Conservation (phyloP, 176 grass and related monocot genomes). For the Cenchrus fungigraminus region DNA sequence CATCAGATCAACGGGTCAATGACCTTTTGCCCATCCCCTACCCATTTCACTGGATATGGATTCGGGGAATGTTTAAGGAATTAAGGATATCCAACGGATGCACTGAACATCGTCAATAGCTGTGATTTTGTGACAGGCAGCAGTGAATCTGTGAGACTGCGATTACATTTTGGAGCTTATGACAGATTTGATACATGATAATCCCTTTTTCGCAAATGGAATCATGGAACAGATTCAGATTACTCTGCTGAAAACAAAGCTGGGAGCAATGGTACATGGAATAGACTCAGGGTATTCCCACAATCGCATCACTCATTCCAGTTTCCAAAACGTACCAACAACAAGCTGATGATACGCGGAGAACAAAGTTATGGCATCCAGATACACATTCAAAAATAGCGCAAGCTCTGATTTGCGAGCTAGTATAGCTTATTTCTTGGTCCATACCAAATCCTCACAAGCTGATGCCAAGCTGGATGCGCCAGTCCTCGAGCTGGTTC, state of each 20-base stretch:
- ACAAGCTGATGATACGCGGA: not conserved
- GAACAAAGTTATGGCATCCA: conserved; percentile 4
- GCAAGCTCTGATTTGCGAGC: conserved; percentile 17
- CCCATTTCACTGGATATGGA: too few species aligned
- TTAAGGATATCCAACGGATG: too few species aligned
- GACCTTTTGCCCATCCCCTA: too few species aligned
- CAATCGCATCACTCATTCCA: not conserved
- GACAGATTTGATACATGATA: not conserved
- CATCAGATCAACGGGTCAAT: too few species aligned
- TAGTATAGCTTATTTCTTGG: conserved; percentile 17
- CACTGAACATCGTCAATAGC: too few species aligned
- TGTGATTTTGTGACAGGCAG: too few species aligned
- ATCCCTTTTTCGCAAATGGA: not conserved
- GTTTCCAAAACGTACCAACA: not conserved
- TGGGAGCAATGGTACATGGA: not conserved
- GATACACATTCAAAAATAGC: conserved; percentile 26
- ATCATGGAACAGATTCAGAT: not conserved
- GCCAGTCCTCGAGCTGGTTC: conserved; percentile 75
- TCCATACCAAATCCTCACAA: not conserved
- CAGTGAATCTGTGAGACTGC: too few species aligned
- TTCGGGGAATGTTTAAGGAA: too few species aligned
- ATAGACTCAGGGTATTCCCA: not conserved
- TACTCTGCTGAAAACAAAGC: not conserved
- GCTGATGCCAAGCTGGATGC: conserved; percentile 57
- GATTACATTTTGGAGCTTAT: too few species aligned